Percentiles rank a stretch among this genome's conserved stretches.
Conservation (phyloP, 139 green algal genomes). For the Gonium pectorale region DNA sequence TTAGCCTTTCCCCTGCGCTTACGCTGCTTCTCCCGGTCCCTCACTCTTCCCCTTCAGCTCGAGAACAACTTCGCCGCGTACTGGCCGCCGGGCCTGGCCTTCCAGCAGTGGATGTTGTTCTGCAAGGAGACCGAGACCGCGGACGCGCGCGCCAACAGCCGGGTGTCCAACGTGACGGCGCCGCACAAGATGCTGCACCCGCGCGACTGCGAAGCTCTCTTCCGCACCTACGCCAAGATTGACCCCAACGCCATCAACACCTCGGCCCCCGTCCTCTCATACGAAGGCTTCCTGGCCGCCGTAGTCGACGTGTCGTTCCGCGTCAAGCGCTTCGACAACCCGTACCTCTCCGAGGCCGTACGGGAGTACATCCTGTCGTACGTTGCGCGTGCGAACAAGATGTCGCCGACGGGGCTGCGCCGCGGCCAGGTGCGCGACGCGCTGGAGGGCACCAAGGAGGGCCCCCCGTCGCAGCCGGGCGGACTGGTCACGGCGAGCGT, state of each 20-base stretch:
- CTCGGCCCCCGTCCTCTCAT: conserved; percentile 49
- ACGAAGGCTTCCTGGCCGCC: conserved; percentile 67
- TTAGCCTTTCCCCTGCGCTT: too few species aligned
- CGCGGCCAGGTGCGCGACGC: conserved; percentile 41
- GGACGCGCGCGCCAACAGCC: conserved; percentile 52
- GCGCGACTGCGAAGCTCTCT: conserved; percentile 56
- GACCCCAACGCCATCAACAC: conserved; percentile 46
- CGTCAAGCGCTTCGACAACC: conserved; percentile 51
- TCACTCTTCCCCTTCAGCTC: conserved; percentile 37
- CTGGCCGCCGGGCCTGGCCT: conserved; percentile 66
- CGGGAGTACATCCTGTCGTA: conserved; percentile 62
- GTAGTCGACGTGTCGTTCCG: conserved; percentile 57
- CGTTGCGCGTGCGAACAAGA: conserved; percentile 42
- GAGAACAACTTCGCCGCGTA: conserved; percentile 57
- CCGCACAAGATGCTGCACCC: conserved; percentile 58
- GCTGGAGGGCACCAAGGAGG: conserved; percentile 39
- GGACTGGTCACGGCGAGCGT: too few species aligned
- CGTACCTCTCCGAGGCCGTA: conserved; percentile 68
- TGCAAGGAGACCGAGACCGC: conserved; percentile 66
- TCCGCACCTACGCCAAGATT: conserved; percentile 43
- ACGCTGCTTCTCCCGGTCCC: not conserved
- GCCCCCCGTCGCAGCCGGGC: not conserved
- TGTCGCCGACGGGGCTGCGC: conserved; percentile 31
- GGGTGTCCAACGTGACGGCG: conserved; percentile 48
- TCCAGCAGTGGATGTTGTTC: conserved; percentile 68